These are phyloP conservation scores for Samsoniella hepiali DNA, from an alignment of 2,329 filamentous ascomycete genomes.

Conservation along the genomic window DNA sequence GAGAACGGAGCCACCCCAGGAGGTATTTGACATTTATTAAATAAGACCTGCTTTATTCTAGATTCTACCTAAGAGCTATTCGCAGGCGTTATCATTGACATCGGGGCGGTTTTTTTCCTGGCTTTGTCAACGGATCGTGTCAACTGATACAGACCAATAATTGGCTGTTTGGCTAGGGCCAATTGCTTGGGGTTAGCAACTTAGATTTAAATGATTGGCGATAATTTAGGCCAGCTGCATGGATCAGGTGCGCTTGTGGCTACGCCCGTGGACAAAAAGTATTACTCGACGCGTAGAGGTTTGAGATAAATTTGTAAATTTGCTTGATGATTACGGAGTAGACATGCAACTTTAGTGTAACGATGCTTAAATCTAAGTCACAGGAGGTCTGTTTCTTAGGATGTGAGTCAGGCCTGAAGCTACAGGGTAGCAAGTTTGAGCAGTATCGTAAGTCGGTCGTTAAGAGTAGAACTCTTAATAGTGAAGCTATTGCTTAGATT, in stretches of 20 bases:
- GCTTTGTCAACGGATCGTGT: neutral
- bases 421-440: too few species aligned
- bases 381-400: too few species aligned
- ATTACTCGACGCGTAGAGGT: neutral
- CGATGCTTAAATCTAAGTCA: too few species aligned
- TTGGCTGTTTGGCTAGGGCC: neutral
- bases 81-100: neutral
- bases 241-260: neutral
- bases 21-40: neutral
- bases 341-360: neutral
- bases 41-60: neutral
- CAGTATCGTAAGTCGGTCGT: too few species aligned
- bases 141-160: neutral
- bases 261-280: neutral
- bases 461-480: too few species aligned
- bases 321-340: neutral
- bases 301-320: neutral
- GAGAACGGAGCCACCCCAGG: constrained; percentile 10
- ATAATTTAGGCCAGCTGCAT: neutral
- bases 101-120: neutral
- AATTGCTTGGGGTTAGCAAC: neutral
- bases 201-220: neutral
- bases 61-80: neutral
- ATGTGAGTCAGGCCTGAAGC: too few species aligned
- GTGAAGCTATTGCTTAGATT: too few species aligned